Evolutionary conservation across 2,329 filamentous ascomycete species (phyloP), one percentile per base, ranked within the genome.

Genomic region (Beauveria caledonica): DNA sequence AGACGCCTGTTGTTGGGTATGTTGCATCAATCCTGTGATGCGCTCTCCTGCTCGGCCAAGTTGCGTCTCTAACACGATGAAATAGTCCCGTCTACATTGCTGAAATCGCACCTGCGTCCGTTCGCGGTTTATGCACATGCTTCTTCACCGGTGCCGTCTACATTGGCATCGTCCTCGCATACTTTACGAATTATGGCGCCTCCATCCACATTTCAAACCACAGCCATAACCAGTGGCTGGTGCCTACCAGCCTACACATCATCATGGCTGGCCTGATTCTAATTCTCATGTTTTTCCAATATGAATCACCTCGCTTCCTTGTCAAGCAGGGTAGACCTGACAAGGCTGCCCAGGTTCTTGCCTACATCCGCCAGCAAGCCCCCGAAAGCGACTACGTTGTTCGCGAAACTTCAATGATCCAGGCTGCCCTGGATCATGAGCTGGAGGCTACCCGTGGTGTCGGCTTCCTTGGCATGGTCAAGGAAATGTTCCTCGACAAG

Each of bases 231-330:
- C 77, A 79, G 63, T 85, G 82, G 82, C 79, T 88, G 48, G 81
- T 90, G 0, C 89, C 89, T 0, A 90, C 87, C 46, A 86, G 84
- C 65, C 77, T 92, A 61, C 89, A 93, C 69, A 78, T 93, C 71
- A 91, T 91, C 68, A 91, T 92, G 68, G 86, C 88, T 2, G 82
- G 82, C 5, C 73, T 92, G 62, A 90, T 92, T 69, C 82, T 89
- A 68, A 66, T 84, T 60, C 78, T 92, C 15, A 88, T 84, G 11
- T 86, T 89, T 70, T 80, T 88, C 65, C 82, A 87, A 64, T 79
- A 78, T 60, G 88, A 91, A 70, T 89, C 87, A 0, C 88, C 88
- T 0, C 84, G 88, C 10, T 90, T 81, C 73, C 80, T 90, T 8
- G 76, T 90, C 72, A 90, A 88, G 71, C 73, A 81, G 58, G 83